A percentile compares a stretch with the other conserved stretches of the same genome.
Conservation (phyloP, 2,329 filamentous ascomycete species). For the Fusarium chaquense region DNA sequence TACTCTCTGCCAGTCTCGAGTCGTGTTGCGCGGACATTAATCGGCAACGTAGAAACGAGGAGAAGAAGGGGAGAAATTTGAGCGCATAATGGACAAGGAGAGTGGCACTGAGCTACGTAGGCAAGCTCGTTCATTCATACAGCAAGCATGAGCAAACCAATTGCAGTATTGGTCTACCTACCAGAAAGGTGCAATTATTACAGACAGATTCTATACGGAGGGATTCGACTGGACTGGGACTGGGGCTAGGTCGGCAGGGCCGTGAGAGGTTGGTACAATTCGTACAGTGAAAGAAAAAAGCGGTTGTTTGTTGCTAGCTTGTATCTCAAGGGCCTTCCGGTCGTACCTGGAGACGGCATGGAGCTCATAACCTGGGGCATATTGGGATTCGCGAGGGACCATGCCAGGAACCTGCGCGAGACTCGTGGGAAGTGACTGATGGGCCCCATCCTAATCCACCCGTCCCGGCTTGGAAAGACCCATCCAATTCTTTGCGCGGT, state of each 20-base stretch:
- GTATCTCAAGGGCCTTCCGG: constrained; percentile 44
- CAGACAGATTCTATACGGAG: background rate
- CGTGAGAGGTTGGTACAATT: constrained; percentile 45
- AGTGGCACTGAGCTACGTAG: constrained; percentile 18
- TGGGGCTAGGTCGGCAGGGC: constrained; percentile 35
- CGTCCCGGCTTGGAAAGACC: constrained; percentile 38
- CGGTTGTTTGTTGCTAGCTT: constrained; percentile 34
- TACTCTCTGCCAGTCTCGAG: constrained; percentile 30
- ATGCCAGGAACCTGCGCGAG: constrained; percentile 38
- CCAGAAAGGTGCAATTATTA: constrained; percentile 10
- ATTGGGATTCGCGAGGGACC: constrained; percentile 42
- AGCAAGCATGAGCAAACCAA: constrained; percentile 20
- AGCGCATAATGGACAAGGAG: constrained; percentile 24
- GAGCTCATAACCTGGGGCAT: constrained; percentile 41
- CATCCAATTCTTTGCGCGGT: constrained; percentile 36
- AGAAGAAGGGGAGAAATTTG: constrained; percentile 14
- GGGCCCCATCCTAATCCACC: constrained; percentile 35
- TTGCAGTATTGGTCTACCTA: constrained; percentile 15
- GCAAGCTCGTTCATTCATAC: constrained; percentile 9
- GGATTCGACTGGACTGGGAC: constrained; percentile 8
- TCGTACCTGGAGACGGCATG: constrained; percentile 43
- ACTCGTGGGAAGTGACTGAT: constrained; percentile 41
- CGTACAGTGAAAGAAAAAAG: constrained; percentile 40
- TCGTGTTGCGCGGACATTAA: constrained; percentile 33
- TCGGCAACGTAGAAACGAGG: constrained; percentile 28